Conservation (phyloP, 2,329 filamentous ascomycete species). For the Rhexocercosporidium sp. region DNA sequence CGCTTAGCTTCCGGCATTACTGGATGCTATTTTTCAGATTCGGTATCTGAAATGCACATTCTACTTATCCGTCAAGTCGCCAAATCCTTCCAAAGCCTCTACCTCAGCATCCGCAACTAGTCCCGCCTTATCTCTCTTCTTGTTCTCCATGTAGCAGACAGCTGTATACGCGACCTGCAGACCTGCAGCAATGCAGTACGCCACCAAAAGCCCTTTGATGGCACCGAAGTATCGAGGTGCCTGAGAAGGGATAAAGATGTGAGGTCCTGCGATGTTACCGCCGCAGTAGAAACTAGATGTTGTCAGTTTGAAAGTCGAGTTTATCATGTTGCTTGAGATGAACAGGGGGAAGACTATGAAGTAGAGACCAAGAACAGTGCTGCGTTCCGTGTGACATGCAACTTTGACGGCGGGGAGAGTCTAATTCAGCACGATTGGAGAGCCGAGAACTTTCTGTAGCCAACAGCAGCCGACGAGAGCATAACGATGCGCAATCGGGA, state of each 20-base stretch:
- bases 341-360: background rate
- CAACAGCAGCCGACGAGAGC: slow-evolving; percentile 64
- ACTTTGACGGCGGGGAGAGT: slow-evolving; percentile 63
- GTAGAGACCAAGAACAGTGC: slow-evolving; percentile 67
- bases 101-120: slow-evolving; percentile 56
- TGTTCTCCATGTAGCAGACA: slow-evolving; percentile 24
- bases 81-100: slow-evolving; percentile 56
- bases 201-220: slow-evolving; percentile 53
- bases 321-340: background rate
- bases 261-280: slow-evolving; percentile 69
- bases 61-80: slow-evolving; percentile 70
- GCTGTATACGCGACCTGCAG: slow-evolving; percentile 3
- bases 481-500: background rate
- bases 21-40: slow-evolving; percentile 6
- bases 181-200: slow-evolving; percentile 23
- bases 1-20: too few relatives aligned
- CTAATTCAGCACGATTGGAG: slow-evolving; percentile 38
- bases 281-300: slow-evolving; percentile 69
- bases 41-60: slow-evolving; percentile 68
- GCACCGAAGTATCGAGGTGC: slow-evolving; percentile 56
- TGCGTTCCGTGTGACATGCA: slow-evolving; percentile 77
- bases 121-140: slow-evolving; percentile 16
- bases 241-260: slow-evolving; percentile 62
- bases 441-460: slow-evolving; percentile 74
- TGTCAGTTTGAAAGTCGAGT: slow-evolving; percentile 40